Conservation (phyloP, 768 basidiomycete species). For the Boletus subparvulus region DNA sequence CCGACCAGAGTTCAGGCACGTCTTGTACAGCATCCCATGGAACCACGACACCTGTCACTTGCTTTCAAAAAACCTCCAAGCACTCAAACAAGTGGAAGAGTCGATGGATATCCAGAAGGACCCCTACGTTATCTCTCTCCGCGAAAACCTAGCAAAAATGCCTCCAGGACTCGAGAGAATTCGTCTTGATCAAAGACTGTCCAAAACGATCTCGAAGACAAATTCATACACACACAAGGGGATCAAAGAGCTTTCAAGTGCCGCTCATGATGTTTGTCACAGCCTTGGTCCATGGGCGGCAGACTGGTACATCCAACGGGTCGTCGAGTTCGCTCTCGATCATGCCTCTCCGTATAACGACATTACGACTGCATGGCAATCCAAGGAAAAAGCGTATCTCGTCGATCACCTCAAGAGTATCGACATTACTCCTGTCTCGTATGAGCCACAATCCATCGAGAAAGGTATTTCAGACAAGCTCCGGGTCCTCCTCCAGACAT, state of each 20-base stretch:
- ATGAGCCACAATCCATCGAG: conserved; percentile 49
- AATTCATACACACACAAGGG: conserved; percentile 68
- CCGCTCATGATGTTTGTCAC: conserved; percentile 55
- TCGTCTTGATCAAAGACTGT: conserved; percentile 64
- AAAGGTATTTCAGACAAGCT: conserved; percentile 60
- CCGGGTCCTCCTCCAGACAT: conserved; percentile 47
- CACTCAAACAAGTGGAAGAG: conserved; percentile 43
- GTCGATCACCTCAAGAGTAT: conserved; percentile 48
- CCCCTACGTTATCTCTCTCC: conserved; percentile 57
- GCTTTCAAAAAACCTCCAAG: conserved; percentile 51
- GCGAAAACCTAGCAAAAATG: conserved; percentile 42
- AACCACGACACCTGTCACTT: conserved; percentile 30
- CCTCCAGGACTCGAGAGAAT: conserved; percentile 41
- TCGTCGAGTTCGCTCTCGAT: conserved; percentile 51
- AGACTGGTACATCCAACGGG: conserved; percentile 71
- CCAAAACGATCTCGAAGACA: conserved; percentile 54
- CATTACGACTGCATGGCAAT: conserved; percentile 53
- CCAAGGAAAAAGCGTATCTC: conserved; percentile 63
- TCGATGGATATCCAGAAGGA: conserved; percentile 64
- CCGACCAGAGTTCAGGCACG: conserved; percentile 61
- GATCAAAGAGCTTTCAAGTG: conserved; percentile 53
- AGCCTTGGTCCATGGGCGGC: conserved; percentile 75
- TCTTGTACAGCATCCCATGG: conserved; percentile 43
- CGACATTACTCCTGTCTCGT: conserved; percentile 45
- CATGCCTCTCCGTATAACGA: conserved; percentile 46